These are phyloP conservation scores for Pseudopithomyces chartarum DNA, from an alignment of 2,329 filamentous ascomycete species.

Conservation along the genomic window DNA sequence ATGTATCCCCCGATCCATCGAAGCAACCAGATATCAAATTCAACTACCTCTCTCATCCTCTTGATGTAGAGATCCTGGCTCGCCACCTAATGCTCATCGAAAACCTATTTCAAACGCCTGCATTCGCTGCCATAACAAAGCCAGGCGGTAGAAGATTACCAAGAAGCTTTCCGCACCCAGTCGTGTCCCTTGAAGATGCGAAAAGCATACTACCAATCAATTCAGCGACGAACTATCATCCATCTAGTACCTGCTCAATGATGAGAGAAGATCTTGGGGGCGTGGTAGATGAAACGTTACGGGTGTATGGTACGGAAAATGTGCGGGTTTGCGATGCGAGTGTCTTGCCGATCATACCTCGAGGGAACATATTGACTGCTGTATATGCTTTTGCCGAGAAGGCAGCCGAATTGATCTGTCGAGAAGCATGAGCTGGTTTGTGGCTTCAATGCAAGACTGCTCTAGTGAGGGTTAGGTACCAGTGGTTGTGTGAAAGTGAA, in stretches of 20 bases:
- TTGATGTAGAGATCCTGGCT: slow-evolving; percentile 50
- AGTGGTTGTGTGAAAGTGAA: no score
- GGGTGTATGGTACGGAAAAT: slow-evolving; percentile 35
- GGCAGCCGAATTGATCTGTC: slow-evolving; percentile 21
- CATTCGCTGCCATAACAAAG: slow-evolving; percentile 15
- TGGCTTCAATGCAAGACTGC: no score
- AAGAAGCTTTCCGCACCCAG: slow-evolving; percentile 17
- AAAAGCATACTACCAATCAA: slow-evolving; percentile 18
- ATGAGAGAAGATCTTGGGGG: slow-evolving; percentile 33
- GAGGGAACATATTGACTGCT: slow-evolving; percentile 24
- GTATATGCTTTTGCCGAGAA: slow-evolving; percentile 35
- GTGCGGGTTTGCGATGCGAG: slow-evolving; percentile 36
- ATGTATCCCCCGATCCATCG: slow-evolving; percentile 43
- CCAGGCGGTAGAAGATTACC: slow-evolving; percentile 16
- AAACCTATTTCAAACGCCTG: slow-evolving; percentile 18
- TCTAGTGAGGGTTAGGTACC: no score
- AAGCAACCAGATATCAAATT: slow-evolving; percentile 46
- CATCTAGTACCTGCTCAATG: slow-evolving; percentile 42
- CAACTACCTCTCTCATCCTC: slow-evolving; percentile 50
- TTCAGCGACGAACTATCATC: slow-evolving; percentile 30
- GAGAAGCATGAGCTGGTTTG: background rate
- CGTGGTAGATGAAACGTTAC: slow-evolving; percentile 33
- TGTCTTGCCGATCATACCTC: slow-evolving; percentile 28
- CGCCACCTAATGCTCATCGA: slow-evolving; percentile 45
- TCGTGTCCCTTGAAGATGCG: slow-evolving; percentile 18